Evolutionary conservation across 1,139 yeast genomes (phyloP).

Genomic region (Ogataea hybrid): DNA sequence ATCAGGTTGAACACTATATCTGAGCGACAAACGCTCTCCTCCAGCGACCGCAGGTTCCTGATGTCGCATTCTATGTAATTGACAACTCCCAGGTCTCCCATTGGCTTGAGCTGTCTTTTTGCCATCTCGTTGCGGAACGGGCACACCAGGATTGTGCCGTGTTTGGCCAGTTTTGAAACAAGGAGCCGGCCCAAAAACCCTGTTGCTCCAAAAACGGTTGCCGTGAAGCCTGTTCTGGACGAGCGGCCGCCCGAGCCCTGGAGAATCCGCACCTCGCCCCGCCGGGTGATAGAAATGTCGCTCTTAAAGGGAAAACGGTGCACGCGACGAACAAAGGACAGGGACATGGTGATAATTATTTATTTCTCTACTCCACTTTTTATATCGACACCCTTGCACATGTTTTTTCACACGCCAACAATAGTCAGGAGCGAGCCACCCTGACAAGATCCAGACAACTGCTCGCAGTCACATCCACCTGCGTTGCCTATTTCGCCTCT

Average conservation of each 20-base stretch:
- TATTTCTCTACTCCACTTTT: constrained; percentile 3
- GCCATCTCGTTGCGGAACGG: constrained; percentile 82
- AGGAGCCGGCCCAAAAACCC: constrained; percentile 80
- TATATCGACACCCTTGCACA: constrained; percentile 2
- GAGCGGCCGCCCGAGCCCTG: constrained; percentile 82
- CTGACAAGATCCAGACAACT: no score
- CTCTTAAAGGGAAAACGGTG: constrained; percentile 39
- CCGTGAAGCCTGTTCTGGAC: constrained; percentile 88
- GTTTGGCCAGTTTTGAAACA: constrained; percentile 71
- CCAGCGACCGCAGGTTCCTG: constrained; percentile 72
- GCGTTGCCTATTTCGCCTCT: no score
- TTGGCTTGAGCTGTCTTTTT: constrained; percentile 75
- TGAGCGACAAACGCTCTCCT: constrained; percentile 76
- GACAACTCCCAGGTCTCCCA: constrained; percentile 87
- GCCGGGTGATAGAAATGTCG: constrained; percentile 73
- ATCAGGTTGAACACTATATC: constrained; percentile 81
- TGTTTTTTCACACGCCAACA: constrained; percentile 11
- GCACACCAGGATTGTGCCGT: constrained; percentile 74
- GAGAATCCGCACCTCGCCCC: constrained; percentile 70
- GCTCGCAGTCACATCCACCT: no score
- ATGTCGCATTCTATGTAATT: constrained; percentile 82
- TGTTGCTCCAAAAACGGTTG: constrained; percentile 82
- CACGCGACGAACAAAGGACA: constrained; percentile 10
- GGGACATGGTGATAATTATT: constrained; percentile 4
- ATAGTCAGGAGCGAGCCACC: no score